phyloP scores from a whole-genome alignment of 2,329 filamentous ascomycete genomes.

The Pyricularia pennisetigena region DNA sequence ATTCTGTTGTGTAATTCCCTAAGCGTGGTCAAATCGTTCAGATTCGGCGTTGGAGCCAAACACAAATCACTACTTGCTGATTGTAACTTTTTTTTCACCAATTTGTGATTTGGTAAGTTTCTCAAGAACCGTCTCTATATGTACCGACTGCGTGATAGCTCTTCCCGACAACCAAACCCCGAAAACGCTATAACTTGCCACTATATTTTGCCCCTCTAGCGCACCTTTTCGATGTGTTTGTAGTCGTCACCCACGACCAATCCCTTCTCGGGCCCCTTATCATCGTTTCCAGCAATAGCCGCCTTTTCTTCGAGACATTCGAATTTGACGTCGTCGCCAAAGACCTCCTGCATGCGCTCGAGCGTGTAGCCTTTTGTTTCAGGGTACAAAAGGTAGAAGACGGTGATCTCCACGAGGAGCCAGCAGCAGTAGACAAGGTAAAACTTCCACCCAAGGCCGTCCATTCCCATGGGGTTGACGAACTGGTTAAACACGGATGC shows the following conservation, averaged over 20 bases:
- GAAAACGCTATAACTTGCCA: too few species aligned
- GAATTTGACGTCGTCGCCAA: neutral
- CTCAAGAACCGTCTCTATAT: too few species aligned
- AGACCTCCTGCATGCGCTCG: neutral
- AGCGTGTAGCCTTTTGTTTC: slow-evolving; percentile 1
- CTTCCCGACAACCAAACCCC: too few species aligned
- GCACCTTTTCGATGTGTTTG: neutral
- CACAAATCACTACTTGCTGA: too few species aligned
- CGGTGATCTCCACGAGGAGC: neutral
- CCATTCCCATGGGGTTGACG: slow-evolving; percentile 5
- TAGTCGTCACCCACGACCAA: neutral
- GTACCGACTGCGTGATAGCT: too few species aligned
- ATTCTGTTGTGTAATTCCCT: too few species aligned
- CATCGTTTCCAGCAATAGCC: neutral
- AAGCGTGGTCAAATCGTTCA: too few species aligned
- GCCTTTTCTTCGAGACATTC: neutral
- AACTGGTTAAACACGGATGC: slow-evolving; percentile 1
- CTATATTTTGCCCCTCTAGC: too few species aligned
- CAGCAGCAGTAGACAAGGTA: slow-evolving; percentile 1
- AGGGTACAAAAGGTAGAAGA: neutral
- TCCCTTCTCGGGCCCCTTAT: too few species aligned
- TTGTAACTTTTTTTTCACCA: too few species aligned
- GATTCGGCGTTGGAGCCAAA: too few species aligned
- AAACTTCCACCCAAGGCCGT: slow-evolving; percentile 2
- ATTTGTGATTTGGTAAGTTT: too few species aligned